Percentiles rank a stretch among this genome's conserved stretches.
phyloP scores from a whole-genome alignment of 164 flowering plant species.

The Taxillus chinensis region DNA sequence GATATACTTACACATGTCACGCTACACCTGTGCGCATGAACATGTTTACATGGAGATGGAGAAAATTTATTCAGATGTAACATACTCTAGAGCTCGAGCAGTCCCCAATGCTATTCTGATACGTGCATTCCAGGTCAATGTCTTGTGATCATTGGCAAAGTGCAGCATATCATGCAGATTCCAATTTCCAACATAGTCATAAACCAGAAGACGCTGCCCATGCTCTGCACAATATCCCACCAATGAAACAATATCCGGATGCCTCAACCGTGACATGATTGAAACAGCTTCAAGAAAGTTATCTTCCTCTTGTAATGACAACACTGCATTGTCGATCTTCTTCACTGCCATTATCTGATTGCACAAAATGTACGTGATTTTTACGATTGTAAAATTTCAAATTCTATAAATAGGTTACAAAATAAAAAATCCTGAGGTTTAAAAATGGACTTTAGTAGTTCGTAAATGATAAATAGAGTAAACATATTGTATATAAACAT shows the following conservation, averaged over 20 bases:
- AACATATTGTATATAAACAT: neutral
- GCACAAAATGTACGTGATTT: neutral
- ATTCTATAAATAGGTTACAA: neutral
- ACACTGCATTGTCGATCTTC: slow-evolving; percentile 85
- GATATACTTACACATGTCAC: neutral
- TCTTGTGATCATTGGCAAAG: slow-evolving; percentile 62
- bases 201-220: slow-evolving; percentile 84
- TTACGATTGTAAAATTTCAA: neutral
- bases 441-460: neutral
- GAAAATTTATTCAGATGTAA: slow-evolving; percentile 4
- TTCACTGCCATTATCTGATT: slow-evolving; percentile 66
- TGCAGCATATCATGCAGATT: slow-evolving; percentile 87
- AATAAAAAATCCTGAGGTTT: neutral
- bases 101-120: slow-evolving; percentile 86
- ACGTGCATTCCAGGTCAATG: slow-evolving; percentile 82
- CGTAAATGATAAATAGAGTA: neutral
- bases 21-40: neutral
- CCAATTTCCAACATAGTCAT: slow-evolving; percentile 67
- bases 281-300: slow-evolving; percentile 86
- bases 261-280: slow-evolving; percentile 86
- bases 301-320: slow-evolving; percentile 88
- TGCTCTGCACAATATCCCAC: slow-evolving; percentile 84
- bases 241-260: slow-evolving; percentile 65
- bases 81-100: slow-evolving; percentile 93
- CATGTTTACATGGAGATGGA: neutral